Conservation (phyloP, 2,329 filamentous ascomycete species). For the Tolypocladium ovalisporum region DNA sequence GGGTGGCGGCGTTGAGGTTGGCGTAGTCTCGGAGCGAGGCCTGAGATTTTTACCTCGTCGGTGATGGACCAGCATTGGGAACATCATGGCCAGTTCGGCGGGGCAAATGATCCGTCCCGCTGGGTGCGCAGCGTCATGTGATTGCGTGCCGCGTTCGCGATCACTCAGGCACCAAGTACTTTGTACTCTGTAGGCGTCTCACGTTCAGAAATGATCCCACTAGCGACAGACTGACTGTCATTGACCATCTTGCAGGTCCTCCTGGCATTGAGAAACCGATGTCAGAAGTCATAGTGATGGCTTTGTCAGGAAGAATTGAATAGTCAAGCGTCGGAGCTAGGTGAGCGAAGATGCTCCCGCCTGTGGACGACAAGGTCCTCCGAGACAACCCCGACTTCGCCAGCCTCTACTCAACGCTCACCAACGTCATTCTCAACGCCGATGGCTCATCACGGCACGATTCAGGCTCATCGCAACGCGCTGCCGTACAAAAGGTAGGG, state of each 20-base stretch:
- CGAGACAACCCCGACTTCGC: slow-evolving; percentile 49
- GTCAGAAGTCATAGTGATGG: neutral
- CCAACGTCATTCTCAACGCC: slow-evolving; percentile 40
- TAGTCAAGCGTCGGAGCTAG: neutral
- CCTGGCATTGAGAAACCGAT: neutral
- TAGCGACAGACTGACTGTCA: neutral
- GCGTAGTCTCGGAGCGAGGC: neutral
- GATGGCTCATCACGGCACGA: slow-evolving; percentile 48
- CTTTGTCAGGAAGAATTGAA: no score
- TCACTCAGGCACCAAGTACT: neutral
- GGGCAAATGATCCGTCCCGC: slow-evolving; percentile 5
- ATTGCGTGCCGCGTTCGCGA: slow-evolving; percentile 22
- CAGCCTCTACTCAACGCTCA: slow-evolving; percentile 44
- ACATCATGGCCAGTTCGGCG: neutral
- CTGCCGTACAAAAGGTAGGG: slow-evolving; percentile 36
- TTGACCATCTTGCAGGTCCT: neutral
- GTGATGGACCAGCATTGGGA: neutral
- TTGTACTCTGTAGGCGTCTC: neutral
- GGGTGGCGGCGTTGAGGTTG: neutral
- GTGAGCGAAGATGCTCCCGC: slow-evolving; percentile 39
- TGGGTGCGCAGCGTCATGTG: slow-evolving; percentile 18
- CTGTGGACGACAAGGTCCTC: slow-evolving; percentile 43
- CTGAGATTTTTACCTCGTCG: neutral
- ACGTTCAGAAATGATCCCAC: neutral
- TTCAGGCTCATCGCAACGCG: slow-evolving; percentile 36